A percentile compares a stretch with the other conserved stretches of the same genome.
Evolutionary conservation across 768 basidiomycete species (phyloP).

Genomic region (Myochromella boudieri): DNA sequence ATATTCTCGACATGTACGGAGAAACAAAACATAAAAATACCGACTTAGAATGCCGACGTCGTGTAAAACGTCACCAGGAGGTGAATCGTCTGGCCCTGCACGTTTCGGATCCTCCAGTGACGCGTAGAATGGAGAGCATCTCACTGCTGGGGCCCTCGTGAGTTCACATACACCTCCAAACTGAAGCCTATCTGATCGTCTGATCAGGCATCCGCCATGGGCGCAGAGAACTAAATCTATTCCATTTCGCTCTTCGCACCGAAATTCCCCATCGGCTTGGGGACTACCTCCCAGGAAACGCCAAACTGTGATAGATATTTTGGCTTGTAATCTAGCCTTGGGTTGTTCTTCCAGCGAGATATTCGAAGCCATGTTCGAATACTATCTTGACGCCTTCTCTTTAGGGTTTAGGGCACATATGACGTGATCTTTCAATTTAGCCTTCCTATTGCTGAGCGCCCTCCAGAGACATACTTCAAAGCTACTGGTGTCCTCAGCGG

Average conservation of each 20-base stretch:
- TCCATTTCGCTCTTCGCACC: not conserved
- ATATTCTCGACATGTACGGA: no score
- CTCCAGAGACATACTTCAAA: no score
- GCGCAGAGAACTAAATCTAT: not conserved
- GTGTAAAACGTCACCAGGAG: constrained; percentile 2
- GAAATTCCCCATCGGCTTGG: not conserved
- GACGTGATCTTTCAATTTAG: constrained; percentile 8
- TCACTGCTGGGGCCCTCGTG: constrained; percentile 1
- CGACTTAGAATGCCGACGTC: constrained; percentile 1
- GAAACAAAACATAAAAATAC: no score
- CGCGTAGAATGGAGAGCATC: not conserved
- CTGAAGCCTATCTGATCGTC: constrained; percentile 6
- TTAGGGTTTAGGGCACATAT: constrained; percentile 15
- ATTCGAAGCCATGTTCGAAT: no score
- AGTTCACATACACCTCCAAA: not conserved
- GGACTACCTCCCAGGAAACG: no score
- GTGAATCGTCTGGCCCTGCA: constrained; percentile 1
- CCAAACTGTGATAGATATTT: no score
- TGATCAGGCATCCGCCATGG: not conserved
- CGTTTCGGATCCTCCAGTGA: constrained; percentile 7
- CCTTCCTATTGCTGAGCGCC: constrained; percentile 1
- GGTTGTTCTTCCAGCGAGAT: no score
- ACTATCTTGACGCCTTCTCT: no score
- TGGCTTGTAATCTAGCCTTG: no score
- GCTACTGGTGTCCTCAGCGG: no score